Percentiles rank a stretch among this genome's conserved stretches.
Conservation (phyloP, 1,284 basidiomycete genomes). For the Coniferiporia weirii region DNA sequence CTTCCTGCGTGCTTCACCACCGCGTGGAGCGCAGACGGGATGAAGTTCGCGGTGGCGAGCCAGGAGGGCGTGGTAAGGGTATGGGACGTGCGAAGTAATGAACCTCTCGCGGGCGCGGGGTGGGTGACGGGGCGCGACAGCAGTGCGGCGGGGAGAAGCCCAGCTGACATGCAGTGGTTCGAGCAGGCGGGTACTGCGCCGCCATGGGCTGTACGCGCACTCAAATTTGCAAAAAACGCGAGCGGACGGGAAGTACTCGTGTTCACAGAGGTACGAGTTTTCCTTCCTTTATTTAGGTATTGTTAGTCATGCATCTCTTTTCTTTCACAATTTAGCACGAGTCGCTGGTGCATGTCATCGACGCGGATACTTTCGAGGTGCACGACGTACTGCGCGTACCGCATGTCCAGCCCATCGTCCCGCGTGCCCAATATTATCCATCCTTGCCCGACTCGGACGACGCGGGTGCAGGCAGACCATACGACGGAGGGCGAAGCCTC, state of each 20-base stretch:
- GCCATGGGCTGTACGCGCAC: slow-evolving; percentile 70
- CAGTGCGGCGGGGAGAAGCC: neutral
- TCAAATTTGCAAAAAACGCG: slow-evolving; percentile 64
- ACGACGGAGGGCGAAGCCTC: no score
- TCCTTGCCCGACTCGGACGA: neutral
- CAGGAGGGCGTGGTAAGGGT: slow-evolving; percentile 82
- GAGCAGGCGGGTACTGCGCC: slow-evolving; percentile 38
- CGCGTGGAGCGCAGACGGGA: slow-evolving; percentile 74
- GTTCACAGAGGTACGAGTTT: slow-evolving; percentile 69
- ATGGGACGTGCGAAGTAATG: slow-evolving; percentile 72
- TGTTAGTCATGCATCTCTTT: neutral
- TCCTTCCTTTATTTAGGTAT: neutral
- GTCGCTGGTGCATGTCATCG: slow-evolving; percentile 66
- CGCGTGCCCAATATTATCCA: slow-evolving; percentile 14
- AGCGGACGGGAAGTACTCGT: slow-evolving; percentile 63
- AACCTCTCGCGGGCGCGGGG: slow-evolving; percentile 47
- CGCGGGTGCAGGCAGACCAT: no score
- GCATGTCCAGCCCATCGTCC: slow-evolving; percentile 25
- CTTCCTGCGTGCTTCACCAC: slow-evolving; percentile 69
- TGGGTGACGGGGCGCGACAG: slow-evolving; percentile 14
- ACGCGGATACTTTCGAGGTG: slow-evolving; percentile 74
- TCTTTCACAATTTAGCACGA: slow-evolving; percentile 50
- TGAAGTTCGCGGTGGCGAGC: slow-evolving; percentile 79
- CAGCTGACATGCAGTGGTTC: neutral
- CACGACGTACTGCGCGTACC: slow-evolving; percentile 68